phyloP scores from a whole-genome alignment of 1,284 basidiomycete genomes.

The Ustilago loliicola region DNA sequence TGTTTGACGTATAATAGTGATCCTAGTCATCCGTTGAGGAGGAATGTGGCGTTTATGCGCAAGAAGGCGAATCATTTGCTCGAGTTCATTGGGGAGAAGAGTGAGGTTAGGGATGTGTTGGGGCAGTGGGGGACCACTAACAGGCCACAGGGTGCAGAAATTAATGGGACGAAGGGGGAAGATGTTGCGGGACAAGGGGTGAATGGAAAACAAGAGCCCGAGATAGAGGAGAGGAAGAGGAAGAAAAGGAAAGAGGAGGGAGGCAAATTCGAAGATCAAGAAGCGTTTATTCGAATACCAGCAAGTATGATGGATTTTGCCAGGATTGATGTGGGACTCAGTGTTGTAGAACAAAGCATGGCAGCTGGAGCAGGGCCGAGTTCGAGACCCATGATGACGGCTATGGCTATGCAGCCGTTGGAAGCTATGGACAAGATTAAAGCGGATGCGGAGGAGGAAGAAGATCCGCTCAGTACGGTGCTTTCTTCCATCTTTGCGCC shows the following conservation, averaged over 20 bases:
- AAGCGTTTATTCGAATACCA: constrained; percentile 82
- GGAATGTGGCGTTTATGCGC: constrained; percentile 66
- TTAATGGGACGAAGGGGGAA: neutral
- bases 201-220: neutral
- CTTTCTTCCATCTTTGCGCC: constrained; percentile 32
- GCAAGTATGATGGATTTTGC: constrained; percentile 76
- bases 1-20: constrained; percentile 92
- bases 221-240: constrained; percentile 15
- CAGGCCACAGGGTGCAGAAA: neutral
- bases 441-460: constrained; percentile 21
- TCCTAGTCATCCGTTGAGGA: constrained; percentile 72
- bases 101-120: constrained; percentile 74
- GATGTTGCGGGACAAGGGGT: neutral
- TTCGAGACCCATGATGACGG: constrained; percentile 33
- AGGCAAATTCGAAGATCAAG: constrained; percentile 70
- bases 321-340: constrained; percentile 46
- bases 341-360: constrained; percentile 8
- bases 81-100: constrained; percentile 87
- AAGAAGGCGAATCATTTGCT: constrained; percentile 76
- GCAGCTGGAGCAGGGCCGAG: constrained; percentile 29
- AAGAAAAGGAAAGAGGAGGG: constrained; percentile 21
- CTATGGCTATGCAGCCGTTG: constrained; percentile 5
- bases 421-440: constrained; percentile 42
- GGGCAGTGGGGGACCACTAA: constrained; percentile 57
- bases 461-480: constrained; percentile 27